Evolutionary conservation across 1,284 basidiomycete species (phyloP), one percentile per base, ranked within the genome.

Genomic region (Cerrena zonata): DNA sequence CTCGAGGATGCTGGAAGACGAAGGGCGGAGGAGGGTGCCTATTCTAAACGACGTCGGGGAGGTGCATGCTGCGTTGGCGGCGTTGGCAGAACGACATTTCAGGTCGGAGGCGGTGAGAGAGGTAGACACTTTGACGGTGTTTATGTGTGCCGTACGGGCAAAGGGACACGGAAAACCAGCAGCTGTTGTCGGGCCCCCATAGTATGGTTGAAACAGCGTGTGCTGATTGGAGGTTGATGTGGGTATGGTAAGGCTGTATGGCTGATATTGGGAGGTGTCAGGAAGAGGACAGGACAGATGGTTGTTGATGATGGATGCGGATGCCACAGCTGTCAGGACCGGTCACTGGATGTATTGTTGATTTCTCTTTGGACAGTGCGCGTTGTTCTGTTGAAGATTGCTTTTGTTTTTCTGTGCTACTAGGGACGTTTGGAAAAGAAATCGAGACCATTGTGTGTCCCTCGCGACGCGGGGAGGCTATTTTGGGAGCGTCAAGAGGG

Each of bases 121-220:
- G 65, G 79, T 86, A 47, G 87, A 90, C 53, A 84, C 81, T n/a
- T 69, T 90, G 34, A 82, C 84, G n/a, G 75, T 79, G 41, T 90
- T 90, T 58, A 82, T 89, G 80, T 80, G 76, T 61, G 76, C 79
- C 18, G 77, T 89, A 72, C 85, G 80, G 65, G 73, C 77, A 24
- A 84, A 79, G 66, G 75, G 74, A n/a, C 63, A 68, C 67, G 56
- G 67, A n/a, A n/a, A n/a, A n/a, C n/a, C n/a, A n/a, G n/a, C n/a
- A n/a, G n/a, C n/a, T n/a, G n/a, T 62, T 45, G 42, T 46, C 25
- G 44, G 38, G 23, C 47, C 57, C 21, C 49, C 30, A n/a, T n/a
- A n/a, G n/a, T n/a, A n/a, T n/a, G n/a, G n/a, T n/a, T n/a, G n/a
- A n/a, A n/a, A n/a, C n/a, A n/a, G n/a, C n/a, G 21, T 39, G 37